These are phyloP conservation scores for Dispira parvispora DNA, from an alignment of 192 early-diverging fungal genomes.

Conservation along the genomic window DNA sequence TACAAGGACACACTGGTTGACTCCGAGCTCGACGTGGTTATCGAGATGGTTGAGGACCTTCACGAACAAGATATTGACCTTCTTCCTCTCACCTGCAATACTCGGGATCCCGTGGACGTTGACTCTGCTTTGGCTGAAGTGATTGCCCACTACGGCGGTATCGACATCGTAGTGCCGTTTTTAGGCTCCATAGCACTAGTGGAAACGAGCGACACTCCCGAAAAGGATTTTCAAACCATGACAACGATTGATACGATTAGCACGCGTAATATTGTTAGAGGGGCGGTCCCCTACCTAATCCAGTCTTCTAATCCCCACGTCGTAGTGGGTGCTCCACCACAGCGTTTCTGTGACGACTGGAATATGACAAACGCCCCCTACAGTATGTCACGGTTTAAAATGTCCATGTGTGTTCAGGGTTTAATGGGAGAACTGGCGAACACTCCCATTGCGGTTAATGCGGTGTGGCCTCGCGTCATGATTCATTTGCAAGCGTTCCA, in stretches of 20 bases:
- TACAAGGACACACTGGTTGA: background rate
- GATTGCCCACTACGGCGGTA: background rate
- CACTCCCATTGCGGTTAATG: background rate
- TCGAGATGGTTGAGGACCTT: background rate
- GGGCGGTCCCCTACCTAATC: background rate
- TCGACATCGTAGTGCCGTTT: background rate
- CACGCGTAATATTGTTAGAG: background rate
- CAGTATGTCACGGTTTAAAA: background rate
- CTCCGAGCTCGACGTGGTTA: background rate
- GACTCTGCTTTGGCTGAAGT: background rate
- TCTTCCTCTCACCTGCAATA: background rate
- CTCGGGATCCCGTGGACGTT: background rate
- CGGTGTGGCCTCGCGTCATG: conserved; percentile 6
- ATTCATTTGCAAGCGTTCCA: background rate
- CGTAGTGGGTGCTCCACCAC: background rate
- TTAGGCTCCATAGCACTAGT: background rate
- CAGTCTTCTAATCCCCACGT: conserved; percentile 1
- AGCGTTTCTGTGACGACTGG: background rate
- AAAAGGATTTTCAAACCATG: background rate
- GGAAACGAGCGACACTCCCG: background rate
- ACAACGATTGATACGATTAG: background rate
- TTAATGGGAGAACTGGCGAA: background rate
- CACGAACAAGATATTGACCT: background rate
- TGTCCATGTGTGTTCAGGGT: conserved; percentile 10
- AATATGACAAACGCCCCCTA: conserved; percentile 7